phyloP scores from a whole-genome alignment of 1,284 basidiomycete genomes.

The Naganishia cerealis region DNA sequence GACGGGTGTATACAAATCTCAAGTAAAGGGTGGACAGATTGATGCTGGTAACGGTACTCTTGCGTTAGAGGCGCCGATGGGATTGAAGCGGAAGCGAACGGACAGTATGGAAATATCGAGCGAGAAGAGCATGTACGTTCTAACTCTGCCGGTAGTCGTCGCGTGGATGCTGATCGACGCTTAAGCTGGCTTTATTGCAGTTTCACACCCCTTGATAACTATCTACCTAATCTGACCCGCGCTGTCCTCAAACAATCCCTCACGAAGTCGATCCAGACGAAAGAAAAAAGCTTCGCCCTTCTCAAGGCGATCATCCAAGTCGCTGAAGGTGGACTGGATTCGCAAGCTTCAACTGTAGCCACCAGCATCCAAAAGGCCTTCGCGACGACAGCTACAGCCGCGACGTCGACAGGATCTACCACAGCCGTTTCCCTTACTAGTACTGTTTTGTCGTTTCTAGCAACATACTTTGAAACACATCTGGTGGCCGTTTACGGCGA shows the following conservation, averaged over 20 bases:
- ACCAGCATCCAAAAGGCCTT: constrained; percentile 50
- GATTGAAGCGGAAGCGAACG: constrained; percentile 71
- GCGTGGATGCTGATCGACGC: neutral
- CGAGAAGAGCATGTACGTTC: constrained; percentile 23
- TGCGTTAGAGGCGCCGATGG: constrained; percentile 51
- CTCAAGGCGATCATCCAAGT: constrained; percentile 75
- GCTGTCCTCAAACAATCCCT: constrained; percentile 80
- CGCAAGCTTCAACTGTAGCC: constrained; percentile 63
- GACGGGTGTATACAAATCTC: constrained; percentile 64
- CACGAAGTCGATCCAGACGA: constrained; percentile 76
- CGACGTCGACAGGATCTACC: constrained; percentile 59
- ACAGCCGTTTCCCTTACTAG: constrained; percentile 72
- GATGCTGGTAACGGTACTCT: constrained; percentile 59
- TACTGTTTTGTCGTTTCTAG: constrained; percentile 78
- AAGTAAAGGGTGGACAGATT: constrained; percentile 57
- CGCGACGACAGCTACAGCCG: constrained; percentile 40
- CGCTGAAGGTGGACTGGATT: constrained; percentile 76
- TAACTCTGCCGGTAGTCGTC: neutral
- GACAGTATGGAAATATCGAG: constrained; percentile 58
- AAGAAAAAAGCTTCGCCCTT: constrained; percentile 81
- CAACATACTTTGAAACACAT: constrained; percentile 79
- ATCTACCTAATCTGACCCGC: constrained; percentile 76
- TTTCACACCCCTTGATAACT: constrained; percentile 61
- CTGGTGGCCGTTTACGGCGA: constrained; percentile 65
- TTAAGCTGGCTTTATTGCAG: constrained; percentile 2